Evolutionary conservation across 495 filamentous ascomycete species (phyloP).

Genomic region (Sordaria brevicollis): DNA sequence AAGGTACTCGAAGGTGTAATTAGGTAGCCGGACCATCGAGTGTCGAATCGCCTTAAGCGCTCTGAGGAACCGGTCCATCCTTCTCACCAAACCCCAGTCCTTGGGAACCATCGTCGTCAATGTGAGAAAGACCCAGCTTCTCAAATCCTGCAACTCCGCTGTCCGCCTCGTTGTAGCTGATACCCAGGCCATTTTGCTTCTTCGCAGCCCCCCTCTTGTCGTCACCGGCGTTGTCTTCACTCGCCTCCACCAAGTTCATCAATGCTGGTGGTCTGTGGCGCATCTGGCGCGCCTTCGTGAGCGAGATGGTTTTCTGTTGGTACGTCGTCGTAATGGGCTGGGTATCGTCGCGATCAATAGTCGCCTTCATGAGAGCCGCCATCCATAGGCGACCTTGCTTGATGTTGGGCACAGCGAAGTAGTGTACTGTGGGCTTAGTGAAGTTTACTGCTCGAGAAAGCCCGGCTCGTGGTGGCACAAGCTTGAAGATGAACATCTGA

Average conservation of each 20-base stretch:
- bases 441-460: constrained; percentile 87
- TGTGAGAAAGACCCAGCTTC: constrained; percentile 32
- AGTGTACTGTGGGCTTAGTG: constrained; percentile 93
- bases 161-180: constrained; percentile 30
- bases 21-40: neutral
- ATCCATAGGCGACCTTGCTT: constrained; percentile 91
- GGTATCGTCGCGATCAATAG: constrained; percentile 85
- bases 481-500: constrained; percentile 92
- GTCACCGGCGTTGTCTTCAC: constrained; percentile 18
- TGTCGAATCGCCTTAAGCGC: constrained; percentile 22
- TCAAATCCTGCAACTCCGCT: constrained; percentile 38
- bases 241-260: constrained; percentile 57
- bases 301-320: constrained; percentile 83
- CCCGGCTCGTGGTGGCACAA: constrained; percentile 83
- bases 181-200: constrained; percentile 2
- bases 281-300: constrained; percentile 73
- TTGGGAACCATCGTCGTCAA: constrained; percentile 22
- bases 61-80: constrained; percentile 26
- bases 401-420: constrained; percentile 89
- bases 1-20: neutral
- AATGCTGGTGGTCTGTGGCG: constrained; percentile 80
- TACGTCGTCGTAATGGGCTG: constrained; percentile 78
- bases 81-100: constrained; percentile 27
- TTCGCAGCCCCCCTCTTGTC: constrained; percentile 9
- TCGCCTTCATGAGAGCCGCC: constrained; percentile 98